Percentiles rank a stretch among this genome's conserved stretches.
phyloP scores from a whole-genome alignment of 148 eudicot species.

The Rhododendron griersonianum region DNA sequence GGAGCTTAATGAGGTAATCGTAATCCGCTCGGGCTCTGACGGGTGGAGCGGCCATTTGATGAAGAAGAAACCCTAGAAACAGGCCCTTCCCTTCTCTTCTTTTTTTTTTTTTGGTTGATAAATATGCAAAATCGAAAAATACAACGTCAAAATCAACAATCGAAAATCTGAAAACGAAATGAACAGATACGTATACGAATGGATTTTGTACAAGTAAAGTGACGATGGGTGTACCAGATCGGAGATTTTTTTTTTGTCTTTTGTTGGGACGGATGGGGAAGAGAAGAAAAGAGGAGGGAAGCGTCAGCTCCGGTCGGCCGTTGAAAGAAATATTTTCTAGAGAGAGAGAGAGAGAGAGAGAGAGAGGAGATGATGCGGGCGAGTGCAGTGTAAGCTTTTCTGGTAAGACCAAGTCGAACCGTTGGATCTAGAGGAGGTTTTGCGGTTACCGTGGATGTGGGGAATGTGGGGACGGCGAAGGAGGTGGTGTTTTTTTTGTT shows the following conservation, averaged over 20 bases:
- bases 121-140: neutral
- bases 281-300: slow-evolving; percentile 10
- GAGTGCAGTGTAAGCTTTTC: neutral
- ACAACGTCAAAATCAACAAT: neutral
- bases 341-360: slow-evolving; percentile 1
- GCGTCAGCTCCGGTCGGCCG: slow-evolving; percentile 22
- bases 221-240: neutral
- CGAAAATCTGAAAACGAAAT: neutral
- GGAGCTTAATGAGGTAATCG: slow-evolving; percentile 59
- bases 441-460: neutral
- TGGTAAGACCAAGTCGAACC: neutral
- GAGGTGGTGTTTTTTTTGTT: too few species aligned
- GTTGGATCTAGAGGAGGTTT: neutral
- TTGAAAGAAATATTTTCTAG: slow-evolving; percentile 10
- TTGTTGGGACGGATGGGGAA: neutral
- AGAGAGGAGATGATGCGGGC: neutral
- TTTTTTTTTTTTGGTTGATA: too few species aligned
- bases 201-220: neutral
- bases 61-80: slow-evolving; percentile 22
- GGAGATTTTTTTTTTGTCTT: neutral
- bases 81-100: neutral
- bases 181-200: neutral
- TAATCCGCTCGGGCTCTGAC: slow-evolving; percentile 66
- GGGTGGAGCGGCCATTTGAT: slow-evolving; percentile 62
- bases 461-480: neutral